Base-by-base conservation (phyloP, 768 basidiomycete species). In the Chiua virens region DNA sequence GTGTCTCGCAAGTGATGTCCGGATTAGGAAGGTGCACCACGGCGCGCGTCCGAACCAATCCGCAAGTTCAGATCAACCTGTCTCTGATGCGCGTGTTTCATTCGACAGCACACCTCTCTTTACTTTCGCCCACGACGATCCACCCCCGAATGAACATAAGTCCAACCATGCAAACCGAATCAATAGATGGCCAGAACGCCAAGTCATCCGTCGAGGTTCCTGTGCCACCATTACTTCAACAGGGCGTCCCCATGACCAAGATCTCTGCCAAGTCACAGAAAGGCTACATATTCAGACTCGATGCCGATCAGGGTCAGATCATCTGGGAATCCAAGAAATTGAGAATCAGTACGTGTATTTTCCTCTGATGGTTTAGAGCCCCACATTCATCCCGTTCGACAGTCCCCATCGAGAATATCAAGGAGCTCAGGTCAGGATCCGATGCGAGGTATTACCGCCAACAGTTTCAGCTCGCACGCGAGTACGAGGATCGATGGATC, bases 341-440 rank as follows among this genome's bases (percentile, higher is more conserved):
- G 40, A 79, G 84, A 27, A 80, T 85, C 49, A 81, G 83, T 86
- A 57, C 43, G 82, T 79, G 25, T 5, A 34, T 9, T 13, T 15
- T 46, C 49, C 49, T 35, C 5, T 18, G 5, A n/a, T 18, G 10
- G 42, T 8, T 22, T 4, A 13, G 11, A 14, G n/a, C 21, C 38
- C 20, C 10, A 27, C 22, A 15, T 40, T 54, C 28, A 45, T 27
- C 37, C 3, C 50, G 41, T 50, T 43, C 22, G 18, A 38, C 53
- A 95, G 94, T 96, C 40, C 82, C 87, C 1, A 85, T 97, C 61
- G 91, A 91, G 64, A 79, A 81, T 57, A 89, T 97, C 68, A 88
- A 90, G 48, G 94, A 96, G 64, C 79, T 97, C 27, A 86, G 94
- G 15, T 77, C 84, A 0, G 89, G 86, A 14, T 62, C 78, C 5